Conservation (phyloP, 73 alveolate species). For the Paramecium bursaria region DNA sequence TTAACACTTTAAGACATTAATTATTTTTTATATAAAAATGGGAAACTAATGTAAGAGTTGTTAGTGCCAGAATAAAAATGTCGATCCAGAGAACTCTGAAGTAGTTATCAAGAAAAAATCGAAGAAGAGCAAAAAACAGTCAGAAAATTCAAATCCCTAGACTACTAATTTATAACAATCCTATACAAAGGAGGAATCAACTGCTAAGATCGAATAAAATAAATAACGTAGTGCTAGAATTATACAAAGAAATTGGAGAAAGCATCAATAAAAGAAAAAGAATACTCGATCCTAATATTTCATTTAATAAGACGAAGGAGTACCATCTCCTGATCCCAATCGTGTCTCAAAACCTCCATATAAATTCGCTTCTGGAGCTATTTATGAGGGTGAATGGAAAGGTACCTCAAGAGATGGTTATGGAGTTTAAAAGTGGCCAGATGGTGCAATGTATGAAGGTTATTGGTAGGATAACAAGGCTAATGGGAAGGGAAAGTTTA, state of each 20-base stretch:
- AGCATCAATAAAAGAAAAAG: neutral
- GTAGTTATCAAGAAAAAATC: constrained; percentile 18
- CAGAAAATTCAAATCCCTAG: too few relatives aligned
- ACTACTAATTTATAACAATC: neutral
- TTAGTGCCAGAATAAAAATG: neutral
- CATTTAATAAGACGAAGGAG: neutral
- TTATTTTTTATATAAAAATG: too few relatives aligned
- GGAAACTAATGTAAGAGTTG: constrained; percentile 11
- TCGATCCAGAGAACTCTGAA: neutral
- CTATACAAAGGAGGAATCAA: neutral
- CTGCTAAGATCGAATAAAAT: neutral
- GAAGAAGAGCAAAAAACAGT: neutral
- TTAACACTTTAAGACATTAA: too few relatives aligned
- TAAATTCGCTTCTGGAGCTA: constrained; percentile 83
- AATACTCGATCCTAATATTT: neutral
- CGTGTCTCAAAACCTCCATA: constrained; percentile 1
- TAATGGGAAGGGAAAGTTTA: constrained; percentile 86
- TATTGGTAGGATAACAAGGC: constrained; percentile 77
- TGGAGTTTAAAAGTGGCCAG: constrained; percentile 86
- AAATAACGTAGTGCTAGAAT: neutral
- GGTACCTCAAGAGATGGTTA: constrained; percentile 88
- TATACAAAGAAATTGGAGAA: constrained; percentile 26
- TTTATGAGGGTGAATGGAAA: constrained; percentile 91
- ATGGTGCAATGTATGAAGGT: constrained; percentile 84
- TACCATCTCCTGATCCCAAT: neutral